Base-by-base conservation (phyloP, 2,329 filamentous ascomycete genomes). In the Fusarium cicatricum region DNA sequence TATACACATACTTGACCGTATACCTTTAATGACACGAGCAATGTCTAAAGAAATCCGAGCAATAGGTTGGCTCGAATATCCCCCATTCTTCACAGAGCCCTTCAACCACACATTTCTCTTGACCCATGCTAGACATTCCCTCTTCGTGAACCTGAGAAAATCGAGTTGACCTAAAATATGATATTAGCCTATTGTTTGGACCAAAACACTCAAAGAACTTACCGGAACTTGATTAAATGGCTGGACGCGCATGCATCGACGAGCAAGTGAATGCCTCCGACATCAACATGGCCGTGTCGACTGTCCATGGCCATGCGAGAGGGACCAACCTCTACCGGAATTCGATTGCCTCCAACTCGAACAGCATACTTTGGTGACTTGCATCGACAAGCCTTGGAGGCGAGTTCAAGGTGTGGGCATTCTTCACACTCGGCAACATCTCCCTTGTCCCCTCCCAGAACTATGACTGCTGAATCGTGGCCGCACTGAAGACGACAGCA, bases 161-260 rank as follows among this genome's bases (percentile, higher is more conserved):
- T 5, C 42, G 48, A 16, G 60, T 64, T 23, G 60, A 64, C 14
- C 60, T 64, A 12, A 37, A 12, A 23, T 14, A n/a, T 12, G 16
- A 10, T 31, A 17, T 63, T 39, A 63, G 52, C 48, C n/a, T n/a
- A 1, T 15, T 15, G 3, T 32, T 11, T 11, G 2, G 12, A 14
- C 3, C 17, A 23, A 10, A 33, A 12, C 17, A 9, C 26, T 19
- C 2, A 4, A 14, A 28, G 37, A 46, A 62, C 56, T 45, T 45
- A 58, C 60, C 48, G 38, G 36, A 64, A 62, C 29, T 58, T 64
- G 45, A 64, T 52, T 39, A 64, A 19, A 4, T n/a, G 6, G 9
- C 17, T 14, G 2, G 4, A 5, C 11, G 12, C 16, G 34, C 57
- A 64, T n/a, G 16, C 11, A 31, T 64, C 60, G 7, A 64, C 48